These are phyloP conservation scores for Ophiostoma sp. DNA, from an alignment of 2,329 filamentous ascomycete species.

Conservation along the genomic window DNA sequence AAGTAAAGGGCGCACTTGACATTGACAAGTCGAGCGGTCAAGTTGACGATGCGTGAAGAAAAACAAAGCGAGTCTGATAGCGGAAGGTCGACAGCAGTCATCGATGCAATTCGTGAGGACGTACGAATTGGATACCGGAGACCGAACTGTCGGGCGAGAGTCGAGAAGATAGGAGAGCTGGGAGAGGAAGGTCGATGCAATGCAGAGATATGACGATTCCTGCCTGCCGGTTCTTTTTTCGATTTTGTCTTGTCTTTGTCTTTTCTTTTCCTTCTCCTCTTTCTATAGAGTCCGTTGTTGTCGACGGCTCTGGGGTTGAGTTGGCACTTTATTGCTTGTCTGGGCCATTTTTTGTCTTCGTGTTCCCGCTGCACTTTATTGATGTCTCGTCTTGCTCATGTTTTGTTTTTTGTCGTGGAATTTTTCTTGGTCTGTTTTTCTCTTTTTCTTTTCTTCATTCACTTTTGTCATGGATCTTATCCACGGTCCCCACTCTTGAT, in stretches of 20 bases:
- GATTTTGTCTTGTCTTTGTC: background rate
- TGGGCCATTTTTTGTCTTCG: background rate
- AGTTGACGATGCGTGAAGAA: background rate
- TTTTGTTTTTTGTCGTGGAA: slow-evolving; percentile 6
- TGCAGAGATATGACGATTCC: background rate
- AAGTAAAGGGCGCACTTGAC: background rate
- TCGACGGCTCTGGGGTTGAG: background rate
- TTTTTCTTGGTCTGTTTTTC: background rate
- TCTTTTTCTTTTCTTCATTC: background rate
- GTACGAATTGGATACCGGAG: background rate
- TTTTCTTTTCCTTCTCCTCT: background rate
- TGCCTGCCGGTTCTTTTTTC: background rate
- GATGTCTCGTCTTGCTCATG: background rate
- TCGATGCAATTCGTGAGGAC: background rate
- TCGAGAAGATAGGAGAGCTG: too few relatives aligned
- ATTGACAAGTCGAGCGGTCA: background rate
- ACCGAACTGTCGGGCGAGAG: background rate
- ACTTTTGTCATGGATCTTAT: background rate
- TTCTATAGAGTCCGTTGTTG: background rate
- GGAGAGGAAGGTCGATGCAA: background rate
- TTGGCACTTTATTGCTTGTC: slow-evolving; percentile 10
- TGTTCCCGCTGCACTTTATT: background rate
- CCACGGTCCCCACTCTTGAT: background rate
- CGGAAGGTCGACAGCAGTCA: background rate
- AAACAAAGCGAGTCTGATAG: background rate